These are phyloP conservation scores for Euptelea pleiosperma DNA, from an alignment of 164 flowering plant species.

Conservation along the genomic window DNA sequence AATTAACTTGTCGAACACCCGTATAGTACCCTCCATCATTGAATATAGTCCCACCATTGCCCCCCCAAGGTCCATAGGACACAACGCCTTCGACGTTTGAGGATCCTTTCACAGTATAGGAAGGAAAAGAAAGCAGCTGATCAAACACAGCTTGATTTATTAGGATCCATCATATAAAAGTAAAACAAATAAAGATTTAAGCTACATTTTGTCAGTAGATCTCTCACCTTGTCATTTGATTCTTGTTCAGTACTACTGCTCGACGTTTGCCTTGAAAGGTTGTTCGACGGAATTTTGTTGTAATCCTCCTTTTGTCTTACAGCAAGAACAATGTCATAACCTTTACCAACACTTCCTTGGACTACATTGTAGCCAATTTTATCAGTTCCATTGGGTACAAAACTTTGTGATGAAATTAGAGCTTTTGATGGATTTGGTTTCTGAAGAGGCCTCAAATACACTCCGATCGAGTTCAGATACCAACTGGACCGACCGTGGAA, in stretches of 20 bases:
- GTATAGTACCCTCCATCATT: constrained; percentile 66
- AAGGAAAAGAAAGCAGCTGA: constrained; percentile 6
- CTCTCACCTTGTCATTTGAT: constrained; percentile 24
- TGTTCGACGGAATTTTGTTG: constrained; percentile 10
- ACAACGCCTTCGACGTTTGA: constrained; percentile 27
- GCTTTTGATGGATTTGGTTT: constrained; percentile 26
- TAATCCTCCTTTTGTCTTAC: constrained; percentile 41
- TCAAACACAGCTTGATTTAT: neutral
- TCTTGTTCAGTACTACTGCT: constrained; percentile 22
- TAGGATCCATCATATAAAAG: no score
- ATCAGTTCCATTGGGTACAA: constrained; percentile 18
- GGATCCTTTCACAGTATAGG: constrained; percentile 19
- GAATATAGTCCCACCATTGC: constrained; percentile 62
- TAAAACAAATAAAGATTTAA: no score
- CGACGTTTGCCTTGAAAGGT: constrained; percentile 19
- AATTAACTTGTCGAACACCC: constrained; percentile 61
- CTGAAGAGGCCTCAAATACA: constrained; percentile 44
- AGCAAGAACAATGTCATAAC: constrained; percentile 52
- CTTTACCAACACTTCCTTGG: constrained; percentile 51
- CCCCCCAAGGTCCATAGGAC: constrained; percentile 86
- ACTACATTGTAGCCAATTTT: constrained; percentile 39
- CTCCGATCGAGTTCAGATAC: constrained; percentile 70
- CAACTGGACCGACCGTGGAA: constrained; percentile 66
- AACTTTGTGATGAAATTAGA: constrained; percentile 21
- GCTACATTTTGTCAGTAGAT: neutral